Evolutionary conservation across 768 basidiomycete species (phyloP), one percentile per base, ranked within the genome.

Genomic region (Leccinum disarticulatum): DNA sequence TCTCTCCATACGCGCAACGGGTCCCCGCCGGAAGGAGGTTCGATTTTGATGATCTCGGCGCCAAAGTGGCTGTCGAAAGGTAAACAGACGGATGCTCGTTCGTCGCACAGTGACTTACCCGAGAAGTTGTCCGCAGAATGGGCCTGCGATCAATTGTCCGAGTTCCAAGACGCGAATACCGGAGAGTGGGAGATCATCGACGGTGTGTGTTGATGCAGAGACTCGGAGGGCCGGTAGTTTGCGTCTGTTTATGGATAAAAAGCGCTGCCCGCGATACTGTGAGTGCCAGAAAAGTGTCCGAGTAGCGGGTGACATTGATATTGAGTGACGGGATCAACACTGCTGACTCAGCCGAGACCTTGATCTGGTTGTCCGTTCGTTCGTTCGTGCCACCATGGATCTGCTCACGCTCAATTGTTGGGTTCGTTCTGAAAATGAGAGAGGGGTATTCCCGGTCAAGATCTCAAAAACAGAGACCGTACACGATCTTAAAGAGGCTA

Each of bases 21-120:
- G 62, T 90, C 87, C 5, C 88, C 88, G 10, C 71, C 74, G 10
- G 76, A 76, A 1, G 87, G 87, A 0, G 86, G 80, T 64, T 90
- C 88, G 11, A 89, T 75, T 66, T 90, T 90, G 73, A 89, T 87
- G 14, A 89, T 75, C 57, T 90, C 87, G 13, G 88, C 88, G 15
- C 87, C 87, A 58, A 83, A 88, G 69, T 88, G 86, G 0, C 87
- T 88, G 64, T 57, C n/a, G 47, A 51, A 25, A 19, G 50, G 52
- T 60, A 10, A 33, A 57, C 25, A 28, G 31, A 53, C 10, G 28
- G 49, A 1, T 30, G 1, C 14, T 47, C 31, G 30, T 27, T 56
- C 38, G 6, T 53, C 4, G 22, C 5, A 17, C 56, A 78, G 46
- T 49, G 25, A 27, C 56, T 73, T 73, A 87, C 87, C 86, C 86